Conservation (phyloP, 2,329 filamentous ascomycete genomes). For the Diatrype stigma region DNA sequence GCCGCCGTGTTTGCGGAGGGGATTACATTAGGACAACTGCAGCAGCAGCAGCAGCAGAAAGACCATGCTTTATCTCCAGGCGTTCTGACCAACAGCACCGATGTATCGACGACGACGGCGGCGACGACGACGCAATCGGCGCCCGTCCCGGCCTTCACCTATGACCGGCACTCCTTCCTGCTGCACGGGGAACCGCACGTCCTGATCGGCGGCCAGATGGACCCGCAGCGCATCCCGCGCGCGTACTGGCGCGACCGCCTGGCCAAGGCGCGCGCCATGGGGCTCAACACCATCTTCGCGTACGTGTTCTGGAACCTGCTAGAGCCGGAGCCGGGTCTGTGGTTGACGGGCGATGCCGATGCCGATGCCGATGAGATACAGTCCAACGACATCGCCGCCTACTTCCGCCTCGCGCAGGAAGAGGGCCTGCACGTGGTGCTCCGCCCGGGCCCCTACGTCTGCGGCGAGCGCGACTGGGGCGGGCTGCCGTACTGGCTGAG, state of each 20-base stretch:
- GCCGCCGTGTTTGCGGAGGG: no score
- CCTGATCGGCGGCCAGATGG: conserved; percentile 47
- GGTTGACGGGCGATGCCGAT: conserved; percentile 20
- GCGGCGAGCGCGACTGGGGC: conserved; percentile 46
- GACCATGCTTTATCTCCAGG: neutral
- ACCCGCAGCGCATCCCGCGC: conserved; percentile 44
- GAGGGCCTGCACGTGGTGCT: conserved; percentile 42
- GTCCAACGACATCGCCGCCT: conserved; percentile 43
- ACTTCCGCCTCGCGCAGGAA: conserved; percentile 43
- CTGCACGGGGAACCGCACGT: conserved; percentile 35
- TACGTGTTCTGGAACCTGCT: conserved; percentile 49
- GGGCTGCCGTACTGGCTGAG: conserved; percentile 44
- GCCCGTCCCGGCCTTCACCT: conserved; percentile 29
- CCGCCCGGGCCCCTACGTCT: conserved; percentile 44
- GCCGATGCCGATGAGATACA: conserved; percentile 19
- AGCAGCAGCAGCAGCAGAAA: no score
- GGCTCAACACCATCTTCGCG: conserved; percentile 46
- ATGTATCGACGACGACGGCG: conserved; percentile 1
- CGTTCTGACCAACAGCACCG: neutral
- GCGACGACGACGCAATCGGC: conserved; percentile 8
- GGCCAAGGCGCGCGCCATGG: conserved; percentile 40
- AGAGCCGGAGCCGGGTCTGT: conserved; percentile 36
- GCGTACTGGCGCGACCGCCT: conserved; percentile 44
- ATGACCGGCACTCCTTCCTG: conserved; percentile 34
- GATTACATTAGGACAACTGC: no score